A percentile compares a stretch with the other conserved stretches of the same genome.
Conservation (phyloP, 2,329 filamentous ascomycete species). For the Ophiostoma novo-ulmi region DNA sequence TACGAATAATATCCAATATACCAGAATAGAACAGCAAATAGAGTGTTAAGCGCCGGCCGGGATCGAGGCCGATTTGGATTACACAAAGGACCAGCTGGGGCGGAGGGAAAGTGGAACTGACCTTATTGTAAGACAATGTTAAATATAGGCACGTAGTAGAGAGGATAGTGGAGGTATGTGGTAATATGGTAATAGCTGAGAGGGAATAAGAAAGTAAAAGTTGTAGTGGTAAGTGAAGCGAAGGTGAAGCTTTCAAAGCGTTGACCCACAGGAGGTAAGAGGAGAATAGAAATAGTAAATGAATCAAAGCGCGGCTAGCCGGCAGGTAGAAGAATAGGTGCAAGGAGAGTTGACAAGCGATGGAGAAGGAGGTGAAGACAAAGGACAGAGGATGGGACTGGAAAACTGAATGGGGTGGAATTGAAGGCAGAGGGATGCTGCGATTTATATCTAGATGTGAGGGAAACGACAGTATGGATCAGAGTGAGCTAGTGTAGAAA, state of each 20-base stretch:
- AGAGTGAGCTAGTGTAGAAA: not conserved
- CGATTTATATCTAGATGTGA: not conserved
- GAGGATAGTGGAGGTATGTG: not conserved
- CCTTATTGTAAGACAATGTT: slow-evolving; percentile 1
- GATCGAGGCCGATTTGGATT: slow-evolving; percentile 11
- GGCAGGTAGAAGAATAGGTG: not conserved
- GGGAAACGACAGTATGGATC: not conserved
- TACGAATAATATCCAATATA: not conserved
- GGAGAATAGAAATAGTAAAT: not conserved
- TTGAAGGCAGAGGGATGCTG: not conserved
- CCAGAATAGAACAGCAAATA: slow-evolving; percentile 13
- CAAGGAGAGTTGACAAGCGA: not conserved
- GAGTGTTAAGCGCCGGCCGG: slow-evolving; percentile 9
- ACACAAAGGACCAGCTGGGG: slow-evolving; percentile 9
- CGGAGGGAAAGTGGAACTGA: slow-evolving; percentile 8
- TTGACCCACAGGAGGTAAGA: not conserved
- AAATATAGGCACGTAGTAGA: not conserved
- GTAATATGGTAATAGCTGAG: not conserved
- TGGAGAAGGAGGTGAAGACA: not conserved
- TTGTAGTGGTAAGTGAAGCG: not conserved
- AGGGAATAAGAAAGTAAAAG: not conserved
- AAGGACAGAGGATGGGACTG: not conserved
- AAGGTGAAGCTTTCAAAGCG: slow-evolving; percentile 10
- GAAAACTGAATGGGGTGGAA: not conserved
- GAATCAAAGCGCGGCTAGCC: slow-evolving; percentile 3